A percentile compares a stretch with the other conserved stretches of the same genome.
Evolutionary conservation across 805 yeast genomes (phyloP).

Genomic region (Wilhelminamyces savonicus): DNA sequence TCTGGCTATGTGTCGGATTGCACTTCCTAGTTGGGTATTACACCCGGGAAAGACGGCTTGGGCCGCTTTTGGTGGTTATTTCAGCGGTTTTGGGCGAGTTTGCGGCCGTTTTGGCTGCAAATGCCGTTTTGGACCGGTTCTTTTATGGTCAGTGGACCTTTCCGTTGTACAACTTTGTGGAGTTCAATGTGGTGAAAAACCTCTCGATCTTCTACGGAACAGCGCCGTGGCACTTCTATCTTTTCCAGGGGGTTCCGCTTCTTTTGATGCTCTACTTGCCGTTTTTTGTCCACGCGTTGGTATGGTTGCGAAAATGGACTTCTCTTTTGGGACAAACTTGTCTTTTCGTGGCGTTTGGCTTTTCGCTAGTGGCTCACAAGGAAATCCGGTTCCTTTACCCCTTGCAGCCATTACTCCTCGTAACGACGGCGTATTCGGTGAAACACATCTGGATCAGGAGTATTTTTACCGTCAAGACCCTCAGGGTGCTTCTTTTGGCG

Average conservation of each 20-base stretch:
- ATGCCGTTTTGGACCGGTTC: conserved; percentile 44
- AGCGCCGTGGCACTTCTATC: conserved; percentile 79
- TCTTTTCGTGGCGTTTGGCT: conserved; percentile 42
- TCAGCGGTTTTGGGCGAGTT: conserved; percentile 13
- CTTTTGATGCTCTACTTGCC: conserved; percentile 65
- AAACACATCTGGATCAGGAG: not conserved
- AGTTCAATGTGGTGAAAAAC: conserved; percentile 71
- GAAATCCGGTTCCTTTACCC: conserved; percentile 90
- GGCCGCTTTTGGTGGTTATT: conserved; percentile 5
- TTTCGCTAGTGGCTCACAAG: conserved; percentile 73
- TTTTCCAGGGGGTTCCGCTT: conserved; percentile 78
- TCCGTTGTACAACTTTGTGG: conserved; percentile 64
- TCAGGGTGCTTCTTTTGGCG: conserved; percentile 5
- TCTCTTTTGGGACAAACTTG: conserved; percentile 18
- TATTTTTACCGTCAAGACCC: not conserved
- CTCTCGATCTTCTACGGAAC: conserved; percentile 79
- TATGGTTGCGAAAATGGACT: conserved; percentile 5
- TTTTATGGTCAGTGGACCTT: conserved; percentile 54
- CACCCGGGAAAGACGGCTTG: conserved; percentile 1
- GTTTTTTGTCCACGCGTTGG: conserved; percentile 31
- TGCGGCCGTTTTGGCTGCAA: conserved; percentile 27
- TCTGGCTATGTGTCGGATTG: conserved; percentile 67
- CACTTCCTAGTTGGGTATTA: conserved; percentile 13
- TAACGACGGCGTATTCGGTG: conserved; percentile 8
- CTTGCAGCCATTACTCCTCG: conserved; percentile 64